Conservation (phyloP, 176 grass and related monocot species). For the Eragrostis nindensis region DNA sequence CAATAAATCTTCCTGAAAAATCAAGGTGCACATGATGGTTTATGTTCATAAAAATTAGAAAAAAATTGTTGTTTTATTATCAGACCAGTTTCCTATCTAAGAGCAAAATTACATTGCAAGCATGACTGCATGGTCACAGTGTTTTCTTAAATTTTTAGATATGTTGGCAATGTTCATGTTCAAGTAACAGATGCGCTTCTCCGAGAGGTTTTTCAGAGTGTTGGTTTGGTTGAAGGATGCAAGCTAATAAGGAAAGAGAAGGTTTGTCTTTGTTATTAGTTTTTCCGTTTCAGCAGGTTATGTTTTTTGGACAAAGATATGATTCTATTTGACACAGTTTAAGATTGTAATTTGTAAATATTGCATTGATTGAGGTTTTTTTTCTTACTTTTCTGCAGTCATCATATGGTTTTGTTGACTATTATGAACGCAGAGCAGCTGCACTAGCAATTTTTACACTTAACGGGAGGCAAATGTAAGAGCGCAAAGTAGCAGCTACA, state of each 20-base stretch:
- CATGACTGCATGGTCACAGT: not conserved
- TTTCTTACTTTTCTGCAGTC: slow-evolving; percentile 54
- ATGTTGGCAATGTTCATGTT: slow-evolving; percentile 89
- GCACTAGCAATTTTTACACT: slow-evolving; percentile 79
- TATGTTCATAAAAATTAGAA: not conserved
- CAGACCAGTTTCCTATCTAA: not conserved
- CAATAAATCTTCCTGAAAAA: not conserved
- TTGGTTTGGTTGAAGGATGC: slow-evolving; percentile 76
- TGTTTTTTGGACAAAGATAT: not conserved
- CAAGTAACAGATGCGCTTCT: slow-evolving; percentile 79
- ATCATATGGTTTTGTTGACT: slow-evolving; percentile 95
- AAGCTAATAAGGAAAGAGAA: slow-evolving; percentile 96
- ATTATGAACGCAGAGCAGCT: slow-evolving; percentile 81
- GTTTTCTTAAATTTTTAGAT: slow-evolving; percentile 45
- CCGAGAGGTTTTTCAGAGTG: slow-evolving; percentile 73
- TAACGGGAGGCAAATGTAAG: slow-evolving; percentile 85
- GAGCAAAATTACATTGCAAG: slow-evolving; percentile 1
- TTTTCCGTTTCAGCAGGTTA: not conserved
- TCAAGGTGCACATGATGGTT: not conserved
- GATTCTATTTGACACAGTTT: not conserved
- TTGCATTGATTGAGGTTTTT: slow-evolving; percentile 19
- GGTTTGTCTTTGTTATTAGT: slow-evolving; percentile 30
- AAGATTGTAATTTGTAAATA: not conserved
- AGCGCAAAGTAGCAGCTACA: not conserved
- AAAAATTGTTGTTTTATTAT: not conserved